Conservation (phyloP, 176 grass and related monocot genomes). For the Cymbopogon citratus region DNA sequence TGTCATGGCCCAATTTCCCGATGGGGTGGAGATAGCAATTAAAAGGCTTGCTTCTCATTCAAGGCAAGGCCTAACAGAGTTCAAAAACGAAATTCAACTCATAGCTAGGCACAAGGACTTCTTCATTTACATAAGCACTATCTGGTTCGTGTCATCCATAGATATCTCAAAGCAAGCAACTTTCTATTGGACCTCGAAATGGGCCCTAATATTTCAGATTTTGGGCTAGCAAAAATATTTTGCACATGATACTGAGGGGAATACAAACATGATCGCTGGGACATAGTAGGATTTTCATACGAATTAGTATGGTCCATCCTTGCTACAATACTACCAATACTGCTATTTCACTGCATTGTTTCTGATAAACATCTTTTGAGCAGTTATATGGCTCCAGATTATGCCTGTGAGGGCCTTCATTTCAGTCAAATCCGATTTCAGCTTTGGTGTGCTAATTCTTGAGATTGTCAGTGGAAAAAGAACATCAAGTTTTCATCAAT, state of each 20-base stretch:
- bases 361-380: not conserved
- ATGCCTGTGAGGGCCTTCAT: not conserved
- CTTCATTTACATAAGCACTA: not conserved
- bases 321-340: too few species aligned
- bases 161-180: not conserved
- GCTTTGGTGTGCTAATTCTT: conserved; percentile 12
- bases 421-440: not conserved
- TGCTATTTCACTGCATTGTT: not conserved
- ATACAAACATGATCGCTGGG: not conserved
- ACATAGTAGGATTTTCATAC: not conserved
- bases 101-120: not conserved
- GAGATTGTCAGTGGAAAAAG: conserved; percentile 1
- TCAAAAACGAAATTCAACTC: not conserved
- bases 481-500: not conserved
- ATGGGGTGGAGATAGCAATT: not conserved
- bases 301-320: too few species aligned
- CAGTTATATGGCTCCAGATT: not conserved
- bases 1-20: not conserved
- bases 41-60: not conserved
- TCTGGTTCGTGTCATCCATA: not conserved
- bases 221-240: not conserved
- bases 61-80: not conserved
- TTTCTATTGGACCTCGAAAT: not conserved
- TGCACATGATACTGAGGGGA: not conserved
- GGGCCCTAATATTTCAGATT: not conserved